Percentiles rank a stretch among this genome's conserved stretches.
phyloP scores from a whole-genome alignment of 2,329 filamentous ascomycete genomes.

The Berkeleyomyces rouxiae region DNA sequence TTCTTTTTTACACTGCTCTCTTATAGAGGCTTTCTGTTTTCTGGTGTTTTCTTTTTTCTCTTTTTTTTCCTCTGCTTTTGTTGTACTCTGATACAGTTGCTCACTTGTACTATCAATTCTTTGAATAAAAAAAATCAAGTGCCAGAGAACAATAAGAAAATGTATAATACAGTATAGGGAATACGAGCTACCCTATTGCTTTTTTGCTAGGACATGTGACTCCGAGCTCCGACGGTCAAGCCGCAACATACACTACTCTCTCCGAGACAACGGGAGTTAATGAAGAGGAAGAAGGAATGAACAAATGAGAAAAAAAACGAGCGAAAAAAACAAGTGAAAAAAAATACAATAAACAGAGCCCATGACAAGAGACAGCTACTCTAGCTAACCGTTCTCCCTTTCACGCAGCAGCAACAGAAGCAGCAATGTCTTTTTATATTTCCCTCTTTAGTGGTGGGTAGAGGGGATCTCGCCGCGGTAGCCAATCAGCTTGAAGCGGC shows the following conservation, averaged over 20 bases:
- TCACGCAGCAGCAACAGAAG: not conserved
- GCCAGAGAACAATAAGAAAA: not conserved
- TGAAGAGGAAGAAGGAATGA: not conserved
- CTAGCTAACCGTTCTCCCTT: not conserved
- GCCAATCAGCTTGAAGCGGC: conserved; percentile 84
- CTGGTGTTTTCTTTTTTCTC: not conserved
- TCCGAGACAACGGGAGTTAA: not conserved
- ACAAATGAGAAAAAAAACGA: not conserved
- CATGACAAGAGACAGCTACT: not conserved
- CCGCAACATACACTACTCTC: not conserved
- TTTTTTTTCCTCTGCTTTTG: not conserved
- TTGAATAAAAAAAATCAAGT: not conserved
- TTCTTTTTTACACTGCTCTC: not conserved
- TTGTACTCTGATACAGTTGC: not conserved
- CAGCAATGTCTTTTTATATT: not conserved
- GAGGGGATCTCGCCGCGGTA: conserved; percentile 57
- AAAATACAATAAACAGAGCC: not conserved
- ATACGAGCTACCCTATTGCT: not conserved
- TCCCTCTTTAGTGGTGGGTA: conserved; percentile 37
- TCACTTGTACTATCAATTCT: not conserved
- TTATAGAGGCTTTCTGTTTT: not conserved
- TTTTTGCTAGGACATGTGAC: not conserved
- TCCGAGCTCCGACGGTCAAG: not conserved
- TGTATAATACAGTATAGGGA: not conserved
- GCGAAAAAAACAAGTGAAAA: not conserved